Conservation (phyloP, 2,329 filamentous ascomycete species). For the Aspergillus sergii region DNA sequence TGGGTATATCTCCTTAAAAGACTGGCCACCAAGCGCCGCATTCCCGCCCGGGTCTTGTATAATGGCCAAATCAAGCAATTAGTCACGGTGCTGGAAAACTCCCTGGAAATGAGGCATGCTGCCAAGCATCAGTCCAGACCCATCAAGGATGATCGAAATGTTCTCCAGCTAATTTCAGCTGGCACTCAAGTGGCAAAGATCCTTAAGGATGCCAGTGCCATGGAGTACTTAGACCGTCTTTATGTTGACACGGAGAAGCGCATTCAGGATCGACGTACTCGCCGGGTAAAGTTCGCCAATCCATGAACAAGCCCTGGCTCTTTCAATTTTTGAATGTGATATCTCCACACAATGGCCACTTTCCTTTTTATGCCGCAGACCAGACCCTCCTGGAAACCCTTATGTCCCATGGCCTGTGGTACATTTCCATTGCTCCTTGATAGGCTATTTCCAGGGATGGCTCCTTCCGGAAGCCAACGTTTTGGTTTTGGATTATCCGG, state of each 20-base stretch:
- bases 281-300: conserved; percentile 39
- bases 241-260: conserved; percentile 80
- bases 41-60: conserved; percentile 80
- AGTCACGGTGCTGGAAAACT: conserved; percentile 85
- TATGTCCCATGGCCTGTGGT: neutral
- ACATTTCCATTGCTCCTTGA: conserved; percentile 1
- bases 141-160: conserved; percentile 85
- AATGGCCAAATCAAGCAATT: conserved; percentile 91
- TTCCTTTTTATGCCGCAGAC: neutral
- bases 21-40: conserved; percentile 81
- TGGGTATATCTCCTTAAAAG: conserved; percentile 88
- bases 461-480: conserved; percentile 2
- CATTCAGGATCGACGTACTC: conserved; percentile 66
- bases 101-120: conserved; percentile 82
- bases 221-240: conserved; percentile 78
- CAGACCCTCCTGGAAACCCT: conserved; percentile 8
- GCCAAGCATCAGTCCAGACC: conserved; percentile 81
- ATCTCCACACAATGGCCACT: conserved; percentile 14
- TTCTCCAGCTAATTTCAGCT: conserved; percentile 82
- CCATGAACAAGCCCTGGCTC: conserved; percentile 25
- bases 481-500: conserved; percentile 3
- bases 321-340: conserved; percentile 12
- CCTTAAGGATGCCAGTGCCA: conserved; percentile 78
- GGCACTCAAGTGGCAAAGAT: conserved; percentile 88
- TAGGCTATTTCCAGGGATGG: conserved; percentile 5